phyloP scores from a whole-genome alignment of 2,329 filamentous ascomycete species.

The Aspergillus alliaceus region DNA sequence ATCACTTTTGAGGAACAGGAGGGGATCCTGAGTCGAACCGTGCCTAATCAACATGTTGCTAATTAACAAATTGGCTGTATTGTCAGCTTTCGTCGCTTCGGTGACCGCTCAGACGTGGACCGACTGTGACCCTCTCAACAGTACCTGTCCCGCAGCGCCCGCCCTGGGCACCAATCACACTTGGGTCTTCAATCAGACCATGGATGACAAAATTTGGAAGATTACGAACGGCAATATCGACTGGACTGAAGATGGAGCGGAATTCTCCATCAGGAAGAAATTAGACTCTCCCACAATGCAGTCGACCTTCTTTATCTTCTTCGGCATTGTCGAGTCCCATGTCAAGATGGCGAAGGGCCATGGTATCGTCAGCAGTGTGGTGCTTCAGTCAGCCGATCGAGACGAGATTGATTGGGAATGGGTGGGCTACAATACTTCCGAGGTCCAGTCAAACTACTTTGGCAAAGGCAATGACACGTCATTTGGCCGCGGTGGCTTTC shows the following conservation, averaged over 20 bases:
- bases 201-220: constrained; percentile 65
- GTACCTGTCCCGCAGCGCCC: constrained; percentile 67
- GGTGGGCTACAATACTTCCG: constrained; percentile 39
- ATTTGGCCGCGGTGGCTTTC: constrained; percentile 81
- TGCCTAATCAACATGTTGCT: constrained; percentile 23
- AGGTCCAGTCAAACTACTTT: constrained; percentile 86
- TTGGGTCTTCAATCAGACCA: constrained; percentile 64
- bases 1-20: background rate
- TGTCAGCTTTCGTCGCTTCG: constrained; percentile 28
- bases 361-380: constrained; percentile 79
- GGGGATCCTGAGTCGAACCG: constrained; percentile 1
- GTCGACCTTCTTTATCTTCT: constrained; percentile 83
- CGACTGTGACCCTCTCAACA: constrained; percentile 73
- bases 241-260: constrained; percentile 64
- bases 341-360: constrained; percentile 73
- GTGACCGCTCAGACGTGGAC: constrained; percentile 70
- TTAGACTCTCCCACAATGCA: constrained; percentile 77
- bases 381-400: constrained; percentile 78
- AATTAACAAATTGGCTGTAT: constrained; percentile 26
- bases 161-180: constrained; percentile 65
- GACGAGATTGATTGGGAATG: constrained; percentile 79
- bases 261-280: constrained; percentile 69
- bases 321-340: constrained; percentile 73
- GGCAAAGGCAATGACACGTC: constrained; percentile 77
- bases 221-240: constrained; percentile 65